These are phyloP conservation scores for Trichoderma sp. DNA, from an alignment of 2,329 filamentous ascomycete genomes.

Conservation along the genomic window DNA sequence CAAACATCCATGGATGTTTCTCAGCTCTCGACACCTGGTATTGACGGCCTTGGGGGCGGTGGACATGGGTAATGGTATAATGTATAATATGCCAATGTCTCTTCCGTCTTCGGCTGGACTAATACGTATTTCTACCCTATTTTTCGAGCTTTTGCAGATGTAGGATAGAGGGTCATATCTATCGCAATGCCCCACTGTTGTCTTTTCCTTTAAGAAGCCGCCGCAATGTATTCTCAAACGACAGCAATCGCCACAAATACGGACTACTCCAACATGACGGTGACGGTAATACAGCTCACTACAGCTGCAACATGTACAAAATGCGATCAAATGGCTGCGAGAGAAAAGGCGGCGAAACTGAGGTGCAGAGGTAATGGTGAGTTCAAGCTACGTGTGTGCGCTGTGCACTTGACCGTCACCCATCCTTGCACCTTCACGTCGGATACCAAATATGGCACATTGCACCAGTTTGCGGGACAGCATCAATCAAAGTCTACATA, in stretches of 20 bases:
- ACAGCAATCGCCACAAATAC: neutral
- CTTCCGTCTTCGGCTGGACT: too few relatives aligned
- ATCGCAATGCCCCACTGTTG: too few relatives aligned
- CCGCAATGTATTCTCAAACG: neutral
- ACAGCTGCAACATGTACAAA: conserved; percentile 6
- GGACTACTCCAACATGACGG: neutral
- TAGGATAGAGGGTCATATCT: too few relatives aligned
- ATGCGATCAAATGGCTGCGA: conserved; percentile 11
- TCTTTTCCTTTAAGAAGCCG: too few relatives aligned
- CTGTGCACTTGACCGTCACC: neutral
- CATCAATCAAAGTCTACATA: neutral
- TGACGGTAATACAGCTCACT: neutral
- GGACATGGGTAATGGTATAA: neutral
- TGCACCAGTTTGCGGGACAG: neutral
- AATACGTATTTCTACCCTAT: too few relatives aligned
- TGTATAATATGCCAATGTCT: too few relatives aligned
- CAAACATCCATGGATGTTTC: neutral
- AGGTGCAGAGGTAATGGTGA: neutral
- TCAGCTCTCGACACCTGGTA: neutral
- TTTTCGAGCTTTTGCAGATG: too few relatives aligned
- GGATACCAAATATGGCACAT: neutral
- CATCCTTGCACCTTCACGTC: neutral
- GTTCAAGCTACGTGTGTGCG: neutral
- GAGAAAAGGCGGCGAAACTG: neutral
- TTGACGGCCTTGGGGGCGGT: neutral